These are phyloP conservation scores for Rhizophagus prolifer DNA, from an alignment of 192 early-diverging fungal genomes.

Conservation along the genomic window DNA sequence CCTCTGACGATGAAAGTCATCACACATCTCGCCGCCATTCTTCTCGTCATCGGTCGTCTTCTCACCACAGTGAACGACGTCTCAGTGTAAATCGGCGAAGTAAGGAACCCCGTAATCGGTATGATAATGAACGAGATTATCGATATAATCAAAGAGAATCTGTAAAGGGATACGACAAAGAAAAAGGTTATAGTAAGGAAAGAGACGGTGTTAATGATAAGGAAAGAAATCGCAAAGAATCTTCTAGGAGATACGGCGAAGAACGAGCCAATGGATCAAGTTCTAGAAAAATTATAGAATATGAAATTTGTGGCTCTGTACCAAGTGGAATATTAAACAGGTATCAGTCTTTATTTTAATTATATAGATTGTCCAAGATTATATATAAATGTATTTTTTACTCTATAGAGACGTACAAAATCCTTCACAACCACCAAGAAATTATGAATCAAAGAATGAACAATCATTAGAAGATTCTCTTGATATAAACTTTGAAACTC, in stretches of 20 bases:
- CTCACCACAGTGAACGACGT: constrained; percentile 31
- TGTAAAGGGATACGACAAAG: constrained; percentile 7
- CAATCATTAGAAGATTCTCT: constrained; percentile 30
- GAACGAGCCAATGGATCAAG: constrained; percentile 21
- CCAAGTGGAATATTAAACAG: constrained; percentile 1
- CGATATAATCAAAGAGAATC: constrained; percentile 18
- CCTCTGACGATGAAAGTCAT: constrained; percentile 31
- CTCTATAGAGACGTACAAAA: constrained; percentile 32
- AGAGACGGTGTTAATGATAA: constrained; percentile 7
- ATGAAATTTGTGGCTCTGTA: constrained; percentile 30
- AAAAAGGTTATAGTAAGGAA: constrained; percentile 16
- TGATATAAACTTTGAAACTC: constrained; percentile 49
- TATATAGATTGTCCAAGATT: background rate
- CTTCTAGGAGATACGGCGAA: constrained; percentile 30
- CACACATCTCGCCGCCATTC: constrained; percentile 26
- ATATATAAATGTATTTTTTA: background rate
- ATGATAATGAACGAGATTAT: constrained; percentile 27
- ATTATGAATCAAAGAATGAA: constrained; percentile 23
- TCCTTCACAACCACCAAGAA: constrained; percentile 25
- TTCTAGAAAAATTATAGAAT: constrained; percentile 35
- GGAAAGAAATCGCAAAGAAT: constrained; percentile 30
- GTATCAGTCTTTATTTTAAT: background rate
- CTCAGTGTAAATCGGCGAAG: constrained; percentile 17
- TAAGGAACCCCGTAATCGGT: constrained; percentile 16
- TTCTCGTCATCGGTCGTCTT: constrained; percentile 28